These are phyloP conservation scores for Neurospora pannonica DNA, from an alignment of 495 filamentous ascomycete genomes.

Conservation along the genomic window DNA sequence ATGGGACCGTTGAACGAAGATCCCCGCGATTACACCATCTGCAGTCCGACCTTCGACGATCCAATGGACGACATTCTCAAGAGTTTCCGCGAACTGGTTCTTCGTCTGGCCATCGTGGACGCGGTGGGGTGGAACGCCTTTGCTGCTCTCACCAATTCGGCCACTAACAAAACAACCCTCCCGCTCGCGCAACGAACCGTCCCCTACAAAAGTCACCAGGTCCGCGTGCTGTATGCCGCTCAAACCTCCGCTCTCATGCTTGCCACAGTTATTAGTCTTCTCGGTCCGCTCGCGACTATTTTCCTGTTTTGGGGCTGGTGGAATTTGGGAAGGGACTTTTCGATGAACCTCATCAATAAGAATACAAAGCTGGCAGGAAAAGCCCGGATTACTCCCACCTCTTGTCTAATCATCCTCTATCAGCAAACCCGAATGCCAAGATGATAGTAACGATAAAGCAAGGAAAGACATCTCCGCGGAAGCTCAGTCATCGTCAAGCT, in stretches of 20 bases:
- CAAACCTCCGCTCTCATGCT: background rate
- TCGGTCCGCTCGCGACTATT: background rate
- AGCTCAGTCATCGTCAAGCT: conserved; percentile 10
- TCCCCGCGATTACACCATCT: too few relatives aligned
- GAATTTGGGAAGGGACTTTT: background rate
- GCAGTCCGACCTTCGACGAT: background rate
- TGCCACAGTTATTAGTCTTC: background rate
- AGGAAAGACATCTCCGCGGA: background rate
- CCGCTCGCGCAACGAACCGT: background rate
- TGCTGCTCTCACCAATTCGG: too few relatives aligned
- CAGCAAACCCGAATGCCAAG: background rate
- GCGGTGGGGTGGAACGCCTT: background rate
- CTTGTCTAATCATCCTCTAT: background rate
- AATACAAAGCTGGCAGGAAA: background rate
- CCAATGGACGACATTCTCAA: background rate
- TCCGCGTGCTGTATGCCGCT: background rate
- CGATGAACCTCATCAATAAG: background rate
- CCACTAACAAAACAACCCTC: too few relatives aligned
- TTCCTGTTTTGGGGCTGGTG: background rate
- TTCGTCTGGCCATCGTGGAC: background rate
- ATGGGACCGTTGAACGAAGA: too few relatives aligned
- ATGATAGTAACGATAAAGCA: background rate
- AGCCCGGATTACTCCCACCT: background rate
- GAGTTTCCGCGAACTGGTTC: background rate
- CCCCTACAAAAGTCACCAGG: background rate